Evolutionary conservation across 768 basidiomycete genomes (phyloP).

Genomic region (Mrakia frigida): DNA sequence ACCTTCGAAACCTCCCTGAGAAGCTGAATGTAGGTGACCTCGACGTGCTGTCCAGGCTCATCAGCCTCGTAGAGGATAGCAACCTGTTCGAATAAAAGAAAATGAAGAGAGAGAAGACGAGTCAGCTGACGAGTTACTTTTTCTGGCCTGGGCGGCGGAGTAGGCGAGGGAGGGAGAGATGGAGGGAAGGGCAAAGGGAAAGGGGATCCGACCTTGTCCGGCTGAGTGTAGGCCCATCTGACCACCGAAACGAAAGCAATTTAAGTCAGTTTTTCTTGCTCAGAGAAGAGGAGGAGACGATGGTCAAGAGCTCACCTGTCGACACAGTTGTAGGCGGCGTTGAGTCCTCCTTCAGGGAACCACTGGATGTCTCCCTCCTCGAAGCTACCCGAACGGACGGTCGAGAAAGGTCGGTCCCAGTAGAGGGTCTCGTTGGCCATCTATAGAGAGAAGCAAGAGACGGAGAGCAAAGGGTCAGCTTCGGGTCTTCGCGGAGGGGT

Average conservation of each 20-base stretch:
- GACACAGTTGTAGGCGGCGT: conserved; percentile 94
- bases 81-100: conserved; percentile 49
- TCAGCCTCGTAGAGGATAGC: conserved; percentile 99
- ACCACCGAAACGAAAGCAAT: background rate
- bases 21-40: conserved; percentile 76
- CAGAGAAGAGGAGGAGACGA: too few relatives aligned
- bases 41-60: conserved; percentile 72
- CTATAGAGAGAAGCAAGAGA: conserved; percentile 30
- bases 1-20: conserved; percentile 80
- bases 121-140: background rate
- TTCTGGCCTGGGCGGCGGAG: too few relatives aligned
- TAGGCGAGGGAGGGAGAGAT: background rate
- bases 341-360: conserved; percentile 78
- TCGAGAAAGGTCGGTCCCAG: conserved; percentile 86
- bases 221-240: conserved; percentile 83
- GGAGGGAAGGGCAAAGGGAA: background rate
- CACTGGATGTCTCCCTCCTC: conserved; percentile 44
- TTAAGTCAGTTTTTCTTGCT: background rate
- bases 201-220: conserved; percentile 51
- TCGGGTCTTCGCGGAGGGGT: background rate
- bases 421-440: conserved; percentile 67
- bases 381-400: conserved; percentile 76
- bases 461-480: background rate
- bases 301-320: conserved; percentile 50
- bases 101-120: background rate